Base-by-base conservation (phyloP, 768 basidiomycete genomes). In the Trichaptum fuscoviolaceum region DNA sequence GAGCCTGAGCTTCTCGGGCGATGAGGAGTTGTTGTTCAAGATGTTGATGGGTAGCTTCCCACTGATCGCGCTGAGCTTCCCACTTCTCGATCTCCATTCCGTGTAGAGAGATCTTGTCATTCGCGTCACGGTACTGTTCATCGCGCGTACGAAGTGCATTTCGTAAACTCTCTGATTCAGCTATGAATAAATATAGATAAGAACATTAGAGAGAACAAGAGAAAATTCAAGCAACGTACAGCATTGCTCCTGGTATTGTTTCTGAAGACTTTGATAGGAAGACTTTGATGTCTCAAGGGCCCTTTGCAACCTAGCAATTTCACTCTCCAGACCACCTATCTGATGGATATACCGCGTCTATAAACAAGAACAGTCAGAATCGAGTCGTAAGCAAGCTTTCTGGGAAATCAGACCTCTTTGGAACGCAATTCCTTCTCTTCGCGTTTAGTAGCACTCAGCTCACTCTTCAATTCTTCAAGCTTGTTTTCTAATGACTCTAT, bases 391-490 rank as follows among this genome's bases (percentile, higher is more conserved):
- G 59, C 67, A 65, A 42, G 63, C 61, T 27, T 68, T 8, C 57
- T 65, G 57, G 24, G 66, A 58, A 1, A 3, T 59, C 70, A 77
- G 67, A 93, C 93, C 81, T 97, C 96, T 76, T 95, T 96, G 15
- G 85, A 81, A 59, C 92, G 82, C 69, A 96, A 76, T 72, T 98
- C 96, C 78, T 98, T 97, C 77, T 98, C 95, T 71, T 98, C 95
- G 57, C 92, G 84, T 75, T 93, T 92, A 5, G 91, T 89, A 7
- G 89, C 83, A 17, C 81, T 87, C 8, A 97, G 80, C 75, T 97
- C 96, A 15, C 80, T 84, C 69, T 84, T 80, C 67, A 90, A 75
- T 73, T 97, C 93, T 66, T 97, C 95, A 66, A 96, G 74, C 34
- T 85, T 82, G 3, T 77, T 77, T 71, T 96, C 89, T 77, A 92